A percentile compares a stretch with the other conserved stretches of the same genome.
Evolutionary conservation across 208 protist genomes (phyloP).

Genomic region (Trypanosoma brucei): DNA sequence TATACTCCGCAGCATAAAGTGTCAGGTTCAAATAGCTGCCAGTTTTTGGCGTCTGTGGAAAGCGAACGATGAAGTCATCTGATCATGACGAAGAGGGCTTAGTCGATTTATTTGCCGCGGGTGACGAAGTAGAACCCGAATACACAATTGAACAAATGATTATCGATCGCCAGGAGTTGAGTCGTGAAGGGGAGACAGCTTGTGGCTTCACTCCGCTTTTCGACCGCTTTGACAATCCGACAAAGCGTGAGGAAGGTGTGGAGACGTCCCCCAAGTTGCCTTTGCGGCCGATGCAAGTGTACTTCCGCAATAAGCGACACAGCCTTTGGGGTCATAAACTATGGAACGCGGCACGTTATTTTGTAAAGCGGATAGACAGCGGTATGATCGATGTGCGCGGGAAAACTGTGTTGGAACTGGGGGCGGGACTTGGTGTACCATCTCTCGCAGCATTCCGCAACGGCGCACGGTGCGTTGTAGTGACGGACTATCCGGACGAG

Average conservation of each 20-base stretch:
- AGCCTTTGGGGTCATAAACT: constrained; percentile 84
- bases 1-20: no score
- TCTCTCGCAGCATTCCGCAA: constrained; percentile 64
- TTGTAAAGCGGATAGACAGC: constrained; percentile 83
- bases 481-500: constrained; percentile 80
- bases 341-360: constrained; percentile 88
- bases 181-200: constrained; percentile 44
- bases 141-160: constrained; percentile 56
- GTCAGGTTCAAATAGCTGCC: no score
- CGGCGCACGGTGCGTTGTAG: constrained; percentile 62
- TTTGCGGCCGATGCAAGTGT: constrained; percentile 38
- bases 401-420: constrained; percentile 80
- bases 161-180: constrained; percentile 39
- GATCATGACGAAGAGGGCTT: constrained; percentile 42
- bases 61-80: constrained; percentile 3
- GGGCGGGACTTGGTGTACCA: constrained; percentile 81
- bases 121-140: constrained; percentile 19
- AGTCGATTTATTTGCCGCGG: constrained; percentile 45
- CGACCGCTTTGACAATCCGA: constrained; percentile 37
- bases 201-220: constrained; percentile 42
- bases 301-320: constrained; percentile 79
- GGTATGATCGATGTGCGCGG: constrained; percentile 59
- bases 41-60: not conserved
- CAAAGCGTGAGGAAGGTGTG: not conserved
- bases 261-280: constrained; percentile 19